phyloP scores from a whole-genome alignment of 768 basidiomycete genomes.

The Psilocybe cyanescens region DNA sequence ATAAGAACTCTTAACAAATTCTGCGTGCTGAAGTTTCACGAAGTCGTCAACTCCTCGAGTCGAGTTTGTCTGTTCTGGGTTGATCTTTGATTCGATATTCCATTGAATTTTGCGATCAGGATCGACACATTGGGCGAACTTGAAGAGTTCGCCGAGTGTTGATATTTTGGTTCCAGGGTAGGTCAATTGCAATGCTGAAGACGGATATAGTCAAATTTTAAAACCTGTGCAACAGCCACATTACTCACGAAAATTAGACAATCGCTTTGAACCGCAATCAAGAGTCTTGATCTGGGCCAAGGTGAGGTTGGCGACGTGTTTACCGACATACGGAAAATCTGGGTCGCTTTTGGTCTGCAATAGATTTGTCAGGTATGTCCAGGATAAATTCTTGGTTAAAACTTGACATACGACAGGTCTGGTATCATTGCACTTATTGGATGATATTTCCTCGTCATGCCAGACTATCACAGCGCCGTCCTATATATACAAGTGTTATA shows the following conservation, averaged over 20 bases:
- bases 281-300: conserved; percentile 79
- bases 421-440: conserved; percentile 74
- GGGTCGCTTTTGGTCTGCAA: conserved; percentile 60
- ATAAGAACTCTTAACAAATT: conserved; percentile 65
- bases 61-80: conserved; percentile 53
- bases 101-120: conserved; percentile 61
- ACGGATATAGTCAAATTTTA: neutral
- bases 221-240: neutral
- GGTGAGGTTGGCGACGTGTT: conserved; percentile 76
- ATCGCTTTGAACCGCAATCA: conserved; percentile 77
- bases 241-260: conserved; percentile 57
- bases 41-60: conserved; percentile 63
- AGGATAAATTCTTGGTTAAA: neutral
- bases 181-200: conserved; percentile 60
- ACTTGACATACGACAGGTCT: conserved; percentile 52
- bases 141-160: conserved; percentile 74
- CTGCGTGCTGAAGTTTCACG: conserved; percentile 60
- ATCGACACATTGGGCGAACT: conserved; percentile 77
- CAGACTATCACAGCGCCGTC: conserved; percentile 80
- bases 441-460: conserved; percentile 73
- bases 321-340: conserved; percentile 76
- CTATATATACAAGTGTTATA: conserved; percentile 34
- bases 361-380: conserved; percentile 8
- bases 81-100: conserved; percentile 83
- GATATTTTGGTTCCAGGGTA: conserved; percentile 75